Evolutionary conservation across 805 yeast species (phyloP).

Genomic region (Teunomyces kruisii): DNA sequence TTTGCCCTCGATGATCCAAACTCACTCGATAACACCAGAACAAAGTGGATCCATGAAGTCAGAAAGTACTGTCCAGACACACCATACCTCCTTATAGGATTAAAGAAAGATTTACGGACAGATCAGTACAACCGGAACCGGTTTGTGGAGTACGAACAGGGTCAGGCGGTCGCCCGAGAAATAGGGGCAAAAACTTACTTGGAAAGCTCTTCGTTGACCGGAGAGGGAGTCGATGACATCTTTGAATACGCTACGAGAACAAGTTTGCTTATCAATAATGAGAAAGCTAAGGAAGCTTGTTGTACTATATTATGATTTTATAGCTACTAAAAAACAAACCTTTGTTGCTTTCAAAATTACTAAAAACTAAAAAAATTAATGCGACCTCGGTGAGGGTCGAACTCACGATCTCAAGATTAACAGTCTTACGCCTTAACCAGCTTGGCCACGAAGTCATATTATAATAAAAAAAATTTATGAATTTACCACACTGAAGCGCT

Average conservation of each 20-base stretch:
- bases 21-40: constrained; percentile 75
- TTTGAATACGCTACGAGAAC: constrained; percentile 90
- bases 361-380: constrained; percentile 8
- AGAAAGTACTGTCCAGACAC: constrained; percentile 75
- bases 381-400: constrained; percentile 34
- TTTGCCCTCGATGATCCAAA: constrained; percentile 85
- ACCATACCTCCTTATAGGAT: constrained; percentile 77
- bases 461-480: not conserved
- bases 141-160: constrained; percentile 58
- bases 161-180: constrained; percentile 66
- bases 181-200: constrained; percentile 83
- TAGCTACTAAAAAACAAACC: not conserved
- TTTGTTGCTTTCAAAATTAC: not conserved
- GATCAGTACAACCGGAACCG: constrained; percentile 29
- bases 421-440: constrained; percentile 30
- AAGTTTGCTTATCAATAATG: constrained; percentile 49
- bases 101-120: constrained; percentile 76
- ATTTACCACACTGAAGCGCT: not conserved
- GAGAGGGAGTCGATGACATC: constrained; percentile 93
- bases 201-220: constrained; percentile 90
- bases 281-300: constrained; percentile 29
- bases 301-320: constrained; percentile 24
- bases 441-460: constrained; percentile 26
- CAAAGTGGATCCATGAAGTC: constrained; percentile 89
- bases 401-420: constrained; percentile 33